Base-by-base conservation (phyloP, 2,329 filamentous ascomycete species). In the Penicillium digitatum region DNA sequence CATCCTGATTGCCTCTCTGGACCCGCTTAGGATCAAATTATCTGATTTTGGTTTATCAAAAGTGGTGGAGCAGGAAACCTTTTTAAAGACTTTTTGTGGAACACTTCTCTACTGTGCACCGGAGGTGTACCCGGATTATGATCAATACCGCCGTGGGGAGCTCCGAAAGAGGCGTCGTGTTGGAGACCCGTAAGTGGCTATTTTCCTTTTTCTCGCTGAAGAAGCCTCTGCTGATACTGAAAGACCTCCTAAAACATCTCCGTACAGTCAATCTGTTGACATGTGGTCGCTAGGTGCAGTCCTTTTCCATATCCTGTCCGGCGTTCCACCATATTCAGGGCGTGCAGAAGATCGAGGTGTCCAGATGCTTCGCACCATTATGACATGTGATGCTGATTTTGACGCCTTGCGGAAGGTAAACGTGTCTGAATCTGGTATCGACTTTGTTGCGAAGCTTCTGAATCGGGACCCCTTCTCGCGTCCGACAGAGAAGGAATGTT, bases 11-110 rank as follows among this genome's bases (percentile, higher is more conserved):
- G 80, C 86, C 11, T 87, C 85, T 0, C 71, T 84, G 10, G 78
- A 87, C 6, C 91, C 92, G 0, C 83, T 96, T 46, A 79, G 83
- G 14, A 87, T 97, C 64, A 97, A 99, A 73, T 79, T 99, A 14
- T 96, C 94, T 0, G 94, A 99, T 70, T 99, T 99, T 76, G 94
- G 94, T 3, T 77, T 99, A 5, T 97, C 94, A 2, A 99, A 99
- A 71, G 92, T 95, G 72, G 87, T 96, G 43, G 88, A 91, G 58
- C 90, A 90, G 61, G 88, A 95, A 66, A 96, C 93, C 0, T 96
- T 96, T 67, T 78, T 97, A 35, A 90, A 92, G 70, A 99, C 94
- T 0, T 99, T 99, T 67, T 99, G 94, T 69, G 94, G 95, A 31
- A 99, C 94, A 0, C 78, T 99, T 27, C 78, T 99, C 3, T 99